Evolutionary conservation across 2,329 filamentous ascomycete genomes (phyloP).

Genomic region (Fusarium nisikadoi): DNA sequence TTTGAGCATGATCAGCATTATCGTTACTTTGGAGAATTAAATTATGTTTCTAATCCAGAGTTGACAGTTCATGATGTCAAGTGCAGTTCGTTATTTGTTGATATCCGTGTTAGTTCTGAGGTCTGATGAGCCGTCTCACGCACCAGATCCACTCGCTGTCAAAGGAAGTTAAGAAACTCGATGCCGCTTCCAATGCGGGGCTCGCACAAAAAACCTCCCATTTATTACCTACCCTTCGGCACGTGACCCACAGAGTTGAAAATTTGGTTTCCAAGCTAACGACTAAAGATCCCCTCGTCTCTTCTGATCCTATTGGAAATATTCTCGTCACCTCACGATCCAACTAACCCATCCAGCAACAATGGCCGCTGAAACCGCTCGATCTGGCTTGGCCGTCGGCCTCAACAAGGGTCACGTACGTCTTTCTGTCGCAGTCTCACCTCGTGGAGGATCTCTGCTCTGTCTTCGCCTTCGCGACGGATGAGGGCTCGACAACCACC

Average conservation of each 20-base stretch:
- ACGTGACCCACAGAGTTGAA: slow-evolving; percentile 44
- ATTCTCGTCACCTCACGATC: slow-evolving; percentile 43
- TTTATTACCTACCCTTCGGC: slow-evolving; percentile 45
- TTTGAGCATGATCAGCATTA: not conserved
- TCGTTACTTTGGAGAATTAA: not conserved
- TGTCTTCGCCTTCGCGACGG: slow-evolving; percentile 45
- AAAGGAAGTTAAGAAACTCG: not conserved
- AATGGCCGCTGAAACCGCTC: slow-evolving; percentile 71
- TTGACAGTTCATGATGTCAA: not conserved
- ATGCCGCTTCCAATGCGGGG: not conserved
- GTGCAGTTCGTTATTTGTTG: not conserved
- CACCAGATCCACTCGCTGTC: not conserved
- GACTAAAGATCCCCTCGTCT: slow-evolving; percentile 17
- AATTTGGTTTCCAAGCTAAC: not conserved
- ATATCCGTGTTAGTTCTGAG: not conserved
- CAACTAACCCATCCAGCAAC: slow-evolving; percentile 50
- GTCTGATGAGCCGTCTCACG: not conserved
- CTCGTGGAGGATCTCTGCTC: slow-evolving; percentile 79
- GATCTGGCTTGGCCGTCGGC: slow-evolving; percentile 69
- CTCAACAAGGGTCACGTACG: slow-evolving; percentile 74
- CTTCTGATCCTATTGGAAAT: slow-evolving; percentile 17
- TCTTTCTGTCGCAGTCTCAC: slow-evolving; percentile 67
- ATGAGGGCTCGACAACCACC: slow-evolving; percentile 32
- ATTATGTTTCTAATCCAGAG: not conserved
- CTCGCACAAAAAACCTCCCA: slow-evolving; percentile 13